A percentile compares a stretch with the other conserved stretches of the same genome.
phyloP scores from a whole-genome alignment of 805 yeast genomes.

The Candida orba region DNA sequence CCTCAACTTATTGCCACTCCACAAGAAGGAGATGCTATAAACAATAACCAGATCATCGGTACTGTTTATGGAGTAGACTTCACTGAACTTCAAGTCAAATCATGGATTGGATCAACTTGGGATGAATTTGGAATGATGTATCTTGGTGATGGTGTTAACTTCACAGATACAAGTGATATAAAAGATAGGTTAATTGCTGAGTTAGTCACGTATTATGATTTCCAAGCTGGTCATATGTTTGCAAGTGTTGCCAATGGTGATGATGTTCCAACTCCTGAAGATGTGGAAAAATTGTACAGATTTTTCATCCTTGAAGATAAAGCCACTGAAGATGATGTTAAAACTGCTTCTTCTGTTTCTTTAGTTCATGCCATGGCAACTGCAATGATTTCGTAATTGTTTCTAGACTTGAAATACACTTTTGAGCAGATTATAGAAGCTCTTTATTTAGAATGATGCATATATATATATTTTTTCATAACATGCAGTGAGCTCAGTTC shows the following conservation, averaged over 20 bases:
- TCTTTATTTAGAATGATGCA: too few species aligned
- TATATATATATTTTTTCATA: too few species aligned
- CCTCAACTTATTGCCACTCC: background rate
- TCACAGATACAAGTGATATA: background rate
- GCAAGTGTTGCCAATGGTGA: background rate
- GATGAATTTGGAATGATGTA: background rate
- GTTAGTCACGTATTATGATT: background rate
- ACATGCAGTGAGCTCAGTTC: too few species aligned
- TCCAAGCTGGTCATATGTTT: background rate
- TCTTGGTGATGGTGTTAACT: background rate
- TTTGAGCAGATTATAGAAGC: too few species aligned
- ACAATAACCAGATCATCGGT: too few species aligned
- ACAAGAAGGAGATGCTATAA: background rate
- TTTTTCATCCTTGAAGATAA: background rate
- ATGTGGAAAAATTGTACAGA: background rate
- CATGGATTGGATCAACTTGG: background rate
- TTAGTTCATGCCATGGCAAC: too few species aligned
- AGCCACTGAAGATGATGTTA: background rate
- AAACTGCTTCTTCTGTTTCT: background rate
- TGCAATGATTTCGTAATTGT: too few species aligned
- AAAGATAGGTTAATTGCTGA: background rate
- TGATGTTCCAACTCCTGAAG: background rate
- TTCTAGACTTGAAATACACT: too few species aligned
- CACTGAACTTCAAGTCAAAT: background rate
- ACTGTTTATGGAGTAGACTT: background rate